Percentiles rank a stretch among this genome's conserved stretches.
Evolutionary conservation across 345 rosid species (phyloP).

Genomic region (Laguncularia racemosa): DNA sequence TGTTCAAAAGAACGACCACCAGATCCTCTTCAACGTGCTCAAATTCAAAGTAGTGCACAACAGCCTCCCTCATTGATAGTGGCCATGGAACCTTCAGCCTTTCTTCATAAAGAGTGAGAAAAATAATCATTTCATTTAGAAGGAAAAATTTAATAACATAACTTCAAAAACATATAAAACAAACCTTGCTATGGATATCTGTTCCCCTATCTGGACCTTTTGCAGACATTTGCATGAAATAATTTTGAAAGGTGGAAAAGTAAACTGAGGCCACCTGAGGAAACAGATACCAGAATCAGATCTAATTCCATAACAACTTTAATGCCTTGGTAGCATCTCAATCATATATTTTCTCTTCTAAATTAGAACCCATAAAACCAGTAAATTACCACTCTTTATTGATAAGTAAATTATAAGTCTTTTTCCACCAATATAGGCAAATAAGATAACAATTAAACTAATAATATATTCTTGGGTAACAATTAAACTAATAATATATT

Average conservation of each 20-base stretch:
- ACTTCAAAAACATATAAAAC: conserved; percentile 9
- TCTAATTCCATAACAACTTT: too few relatives aligned
- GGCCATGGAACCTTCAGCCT: conserved; percentile 98
- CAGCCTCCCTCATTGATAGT: conserved; percentile 68
- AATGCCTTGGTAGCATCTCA: too few relatives aligned
- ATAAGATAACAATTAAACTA: too few relatives aligned
- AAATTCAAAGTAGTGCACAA: conserved; percentile 58
- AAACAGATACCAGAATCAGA: neutral
- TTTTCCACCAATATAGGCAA: too few relatives aligned
- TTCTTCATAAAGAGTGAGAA: conserved; percentile 31
- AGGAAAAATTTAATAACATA: neutral
- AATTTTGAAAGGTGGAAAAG: conserved; percentile 65
- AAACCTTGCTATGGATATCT: conserved; percentile 73
- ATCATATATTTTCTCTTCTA: too few relatives aligned
- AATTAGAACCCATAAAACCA: too few relatives aligned
- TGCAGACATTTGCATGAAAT: conserved; percentile 42
- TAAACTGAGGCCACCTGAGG: conserved; percentile 85
- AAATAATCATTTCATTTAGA: conserved; percentile 5
- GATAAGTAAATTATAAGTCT: too few relatives aligned
- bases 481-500: too few relatives aligned
- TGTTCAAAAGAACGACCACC: conserved; percentile 46
- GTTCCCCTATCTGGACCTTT: conserved; percentile 56
- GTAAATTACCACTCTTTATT: too few relatives aligned
- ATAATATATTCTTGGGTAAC: too few relatives aligned
- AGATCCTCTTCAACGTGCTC: conserved; percentile 72